A percentile compares a stretch with the other conserved stretches of the same genome.
phyloP scores from a whole-genome alignment of 345 rosid species.

The Atalantia buxifolia region DNA sequence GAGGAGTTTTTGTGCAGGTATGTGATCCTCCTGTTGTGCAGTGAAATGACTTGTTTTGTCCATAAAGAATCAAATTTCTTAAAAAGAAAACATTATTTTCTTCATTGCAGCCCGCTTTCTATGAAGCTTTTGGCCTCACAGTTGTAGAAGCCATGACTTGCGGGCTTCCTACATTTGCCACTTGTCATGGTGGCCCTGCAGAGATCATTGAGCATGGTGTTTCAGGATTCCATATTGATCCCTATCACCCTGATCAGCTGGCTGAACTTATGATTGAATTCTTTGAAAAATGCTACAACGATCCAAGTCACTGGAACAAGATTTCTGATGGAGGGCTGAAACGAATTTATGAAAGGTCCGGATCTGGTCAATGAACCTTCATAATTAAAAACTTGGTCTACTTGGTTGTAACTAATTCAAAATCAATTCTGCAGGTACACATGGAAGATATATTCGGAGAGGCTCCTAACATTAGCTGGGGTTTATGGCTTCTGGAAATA shows the following conservation, averaged over 20 bases:
- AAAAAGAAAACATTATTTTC: not conserved
- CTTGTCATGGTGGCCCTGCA: conserved; percentile 54
- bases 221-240: conserved; percentile 56
- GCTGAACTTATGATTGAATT: conserved; percentile 34
- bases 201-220: conserved; percentile 52
- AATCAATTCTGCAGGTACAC: conserved; percentile 37
- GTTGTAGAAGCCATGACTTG: conserved; percentile 58
- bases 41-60: not conserved
- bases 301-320: conserved; percentile 41
- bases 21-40: not conserved
- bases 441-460: conserved; percentile 59
- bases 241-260: conserved; percentile 44
- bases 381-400: not conserved
- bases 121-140: conserved; percentile 61
- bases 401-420: not conserved
- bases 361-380: conserved; percentile 2
- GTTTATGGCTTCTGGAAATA: conserved; percentile 65
- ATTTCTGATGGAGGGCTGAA: conserved; percentile 47
- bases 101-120: conserved; percentile 44
- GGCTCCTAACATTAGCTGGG: conserved; percentile 48
- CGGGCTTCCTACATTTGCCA: conserved; percentile 59
- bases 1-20: conserved; percentile 50
- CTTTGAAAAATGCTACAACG: conserved; percentile 33
- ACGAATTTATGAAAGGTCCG: conserved; percentile 46
- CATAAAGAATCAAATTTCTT: not conserved